Conservation (phyloP, 2,329 filamentous ascomycete genomes). For the Chrysoporthe cubensis region DNA sequence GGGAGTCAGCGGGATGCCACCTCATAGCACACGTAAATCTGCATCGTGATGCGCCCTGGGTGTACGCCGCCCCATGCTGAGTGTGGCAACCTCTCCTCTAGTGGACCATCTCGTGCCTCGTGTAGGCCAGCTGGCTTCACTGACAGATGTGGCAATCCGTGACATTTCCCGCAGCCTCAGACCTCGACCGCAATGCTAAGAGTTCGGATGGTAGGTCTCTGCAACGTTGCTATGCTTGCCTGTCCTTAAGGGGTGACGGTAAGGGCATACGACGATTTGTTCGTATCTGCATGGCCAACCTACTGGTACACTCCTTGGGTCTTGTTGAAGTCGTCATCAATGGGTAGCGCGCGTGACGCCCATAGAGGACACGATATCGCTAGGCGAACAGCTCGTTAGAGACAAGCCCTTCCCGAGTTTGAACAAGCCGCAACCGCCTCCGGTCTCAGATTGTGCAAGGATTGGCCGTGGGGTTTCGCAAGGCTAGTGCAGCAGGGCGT, state of each 20-base stretch:
- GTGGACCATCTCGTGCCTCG: background rate
- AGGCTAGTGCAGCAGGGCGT: constrained; percentile 23
- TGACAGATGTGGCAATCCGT: background rate
- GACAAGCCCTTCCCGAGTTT: constrained; percentile 7
- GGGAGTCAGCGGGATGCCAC: background rate
- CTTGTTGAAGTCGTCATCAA: background rate
- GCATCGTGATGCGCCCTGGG: background rate
- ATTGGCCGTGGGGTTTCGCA: constrained; percentile 16
- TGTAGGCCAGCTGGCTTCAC: background rate
- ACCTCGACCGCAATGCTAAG: background rate
- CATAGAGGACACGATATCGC: constrained; percentile 5
- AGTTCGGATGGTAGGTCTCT: background rate
- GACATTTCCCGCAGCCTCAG: background rate
- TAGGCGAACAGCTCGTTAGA: constrained; percentile 2
- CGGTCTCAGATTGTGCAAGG: constrained; percentile 25
- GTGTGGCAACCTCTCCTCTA: background rate
- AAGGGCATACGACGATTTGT: background rate
- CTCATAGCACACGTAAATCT: background rate
- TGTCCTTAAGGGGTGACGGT: background rate
- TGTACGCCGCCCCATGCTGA: background rate
- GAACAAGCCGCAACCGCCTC: constrained; percentile 16
- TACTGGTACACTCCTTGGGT: background rate
- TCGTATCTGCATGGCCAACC: background rate
- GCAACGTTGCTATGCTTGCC: background rate
- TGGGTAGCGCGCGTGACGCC: background rate